These are phyloP conservation scores for Trichoderma sp. DNA, from an alignment of 2,329 filamentous ascomycete species.

Conservation along the genomic window DNA sequence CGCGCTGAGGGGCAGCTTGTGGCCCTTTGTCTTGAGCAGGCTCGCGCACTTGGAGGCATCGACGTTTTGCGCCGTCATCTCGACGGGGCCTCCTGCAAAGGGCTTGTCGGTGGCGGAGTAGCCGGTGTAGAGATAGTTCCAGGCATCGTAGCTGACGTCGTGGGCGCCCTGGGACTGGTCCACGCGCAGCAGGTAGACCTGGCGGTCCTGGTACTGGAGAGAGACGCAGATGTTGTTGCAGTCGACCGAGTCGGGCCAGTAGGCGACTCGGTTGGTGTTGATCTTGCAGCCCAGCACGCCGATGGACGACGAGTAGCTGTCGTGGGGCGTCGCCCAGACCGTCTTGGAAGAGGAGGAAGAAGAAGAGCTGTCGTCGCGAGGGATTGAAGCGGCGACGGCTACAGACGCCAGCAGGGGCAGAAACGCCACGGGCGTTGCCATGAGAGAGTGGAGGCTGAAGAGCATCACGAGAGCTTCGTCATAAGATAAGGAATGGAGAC, in stretches of 20 bases:
- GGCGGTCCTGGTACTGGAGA: slow-evolving; percentile 52
- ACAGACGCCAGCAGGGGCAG: slow-evolving; percentile 8
- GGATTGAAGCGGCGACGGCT: slow-evolving; percentile 19
- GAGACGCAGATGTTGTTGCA: slow-evolving; percentile 61
- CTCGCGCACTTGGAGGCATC: slow-evolving; percentile 49
- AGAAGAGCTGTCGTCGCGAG: slow-evolving; percentile 2
- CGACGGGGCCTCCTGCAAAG: slow-evolving; percentile 50
- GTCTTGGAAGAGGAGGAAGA: not conserved
- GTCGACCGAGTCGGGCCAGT: slow-evolving; percentile 59
- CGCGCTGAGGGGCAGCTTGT: slow-evolving; percentile 49
- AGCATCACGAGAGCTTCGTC: slow-evolving; percentile 16
- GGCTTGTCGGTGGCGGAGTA: slow-evolving; percentile 50
- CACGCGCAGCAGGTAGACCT: slow-evolving; percentile 60
- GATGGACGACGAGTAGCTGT: slow-evolving; percentile 59
- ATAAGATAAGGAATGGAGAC: slow-evolving; percentile 24
- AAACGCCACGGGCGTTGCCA: not conserved
- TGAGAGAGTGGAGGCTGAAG: slow-evolving; percentile 19
- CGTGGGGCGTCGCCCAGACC: slow-evolving; percentile 55
- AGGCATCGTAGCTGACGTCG: slow-evolving; percentile 64
- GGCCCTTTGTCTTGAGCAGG: slow-evolving; percentile 50
- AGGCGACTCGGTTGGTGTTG: slow-evolving; percentile 61
- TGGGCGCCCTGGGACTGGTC: slow-evolving; percentile 60
- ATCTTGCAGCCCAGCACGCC: slow-evolving; percentile 65
- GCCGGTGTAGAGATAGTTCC: slow-evolving; percentile 60
- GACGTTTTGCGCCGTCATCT: slow-evolving; percentile 51